Evolutionary conservation across 768 basidiomycete species (phyloP).

Genomic region (Coprinopsis sp.): DNA sequence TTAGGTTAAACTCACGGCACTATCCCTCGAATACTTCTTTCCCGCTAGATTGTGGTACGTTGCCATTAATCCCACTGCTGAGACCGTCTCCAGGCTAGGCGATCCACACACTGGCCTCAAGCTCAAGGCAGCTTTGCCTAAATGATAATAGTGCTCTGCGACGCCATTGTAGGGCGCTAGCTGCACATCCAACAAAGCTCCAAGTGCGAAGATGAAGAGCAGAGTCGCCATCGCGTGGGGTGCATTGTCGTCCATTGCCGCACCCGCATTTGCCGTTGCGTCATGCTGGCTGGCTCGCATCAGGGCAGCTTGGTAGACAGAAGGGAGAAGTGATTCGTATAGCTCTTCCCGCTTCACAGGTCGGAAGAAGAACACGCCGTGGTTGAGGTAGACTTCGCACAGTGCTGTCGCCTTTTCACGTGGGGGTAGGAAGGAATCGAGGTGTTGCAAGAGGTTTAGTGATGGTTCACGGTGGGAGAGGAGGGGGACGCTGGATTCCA

Average conservation of each 20-base stretch:
- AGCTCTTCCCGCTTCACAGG: slow-evolving; percentile 48
- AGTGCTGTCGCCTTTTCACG: slow-evolving; percentile 37
- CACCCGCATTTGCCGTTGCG: not conserved
- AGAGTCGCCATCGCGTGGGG: slow-evolving; percentile 51
- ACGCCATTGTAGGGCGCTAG: slow-evolving; percentile 50
- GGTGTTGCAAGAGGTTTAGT: slow-evolving; percentile 23
- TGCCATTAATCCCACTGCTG: slow-evolving; percentile 53
- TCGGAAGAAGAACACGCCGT: slow-evolving; percentile 46
- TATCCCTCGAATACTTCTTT: slow-evolving; percentile 46
- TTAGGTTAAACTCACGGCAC: slow-evolving; percentile 28
- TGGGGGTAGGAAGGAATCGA: slow-evolving; percentile 41
- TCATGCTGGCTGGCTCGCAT: slow-evolving; percentile 12
- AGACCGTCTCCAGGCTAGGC: slow-evolving; percentile 52
- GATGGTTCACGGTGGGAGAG: slow-evolving; percentile 28
- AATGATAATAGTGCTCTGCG: slow-evolving; percentile 55
- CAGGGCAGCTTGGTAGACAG: slow-evolving; percentile 30
- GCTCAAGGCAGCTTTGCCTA: slow-evolving; percentile 52
- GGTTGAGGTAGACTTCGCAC: slow-evolving; percentile 39
- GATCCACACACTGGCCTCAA: slow-evolving; percentile 48
- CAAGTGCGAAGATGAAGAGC: slow-evolving; percentile 59
- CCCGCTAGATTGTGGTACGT: slow-evolving; percentile 52
- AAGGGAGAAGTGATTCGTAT: slow-evolving; percentile 33
- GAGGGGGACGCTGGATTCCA: slow-evolving; percentile 40
- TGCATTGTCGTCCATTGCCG: not conserved
- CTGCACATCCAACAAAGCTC: slow-evolving; percentile 53